Evolutionary conservation across 257 asterid species (phyloP).

Genomic region (Ligustrum vulgare): DNA sequence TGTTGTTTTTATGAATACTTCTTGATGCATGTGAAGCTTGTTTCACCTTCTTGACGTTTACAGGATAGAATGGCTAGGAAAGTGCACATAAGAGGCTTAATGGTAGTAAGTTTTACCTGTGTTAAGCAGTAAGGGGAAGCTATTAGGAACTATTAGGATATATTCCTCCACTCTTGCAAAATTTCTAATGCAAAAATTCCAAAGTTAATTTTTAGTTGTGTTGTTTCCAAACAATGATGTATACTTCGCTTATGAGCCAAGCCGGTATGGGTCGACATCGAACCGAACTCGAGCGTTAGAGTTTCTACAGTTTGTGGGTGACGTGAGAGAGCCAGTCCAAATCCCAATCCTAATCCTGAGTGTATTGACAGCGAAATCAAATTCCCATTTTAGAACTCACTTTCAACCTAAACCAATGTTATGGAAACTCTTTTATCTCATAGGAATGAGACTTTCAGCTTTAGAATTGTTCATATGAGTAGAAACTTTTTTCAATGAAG

Average conservation of each 20-base stretch:
- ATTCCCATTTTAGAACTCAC: no score
- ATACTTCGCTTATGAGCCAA: conserved; percentile 3
- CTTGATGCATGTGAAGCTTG: conserved; percentile 49
- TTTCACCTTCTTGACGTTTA: conserved; percentile 42
- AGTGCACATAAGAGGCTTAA: conserved; percentile 47
- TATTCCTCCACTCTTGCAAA: neutral
- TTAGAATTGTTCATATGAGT: no score
- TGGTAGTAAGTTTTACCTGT: conserved; percentile 54
- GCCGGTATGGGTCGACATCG: no score
- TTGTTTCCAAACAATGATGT: conserved; percentile 5
- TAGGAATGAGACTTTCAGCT: no score
- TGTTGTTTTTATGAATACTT: conserved; percentile 19
- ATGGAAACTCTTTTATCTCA: no score
- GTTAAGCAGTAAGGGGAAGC: conserved; percentile 13
- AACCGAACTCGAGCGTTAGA: no score
- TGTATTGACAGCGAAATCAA: no score
- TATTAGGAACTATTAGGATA: conserved; percentile 17
- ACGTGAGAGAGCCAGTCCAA: no score
- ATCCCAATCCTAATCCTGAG: no score
- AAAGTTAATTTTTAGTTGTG: neutral
- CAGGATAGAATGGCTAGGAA: conserved; percentile 63
- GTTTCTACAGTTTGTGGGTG: no score
- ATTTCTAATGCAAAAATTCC: conserved; percentile 1
- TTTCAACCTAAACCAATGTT: no score
- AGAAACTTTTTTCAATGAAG: no score